phyloP scores from a whole-genome alignment of 2,329 filamentous ascomycete species.

The Cercospora sesami region DNA sequence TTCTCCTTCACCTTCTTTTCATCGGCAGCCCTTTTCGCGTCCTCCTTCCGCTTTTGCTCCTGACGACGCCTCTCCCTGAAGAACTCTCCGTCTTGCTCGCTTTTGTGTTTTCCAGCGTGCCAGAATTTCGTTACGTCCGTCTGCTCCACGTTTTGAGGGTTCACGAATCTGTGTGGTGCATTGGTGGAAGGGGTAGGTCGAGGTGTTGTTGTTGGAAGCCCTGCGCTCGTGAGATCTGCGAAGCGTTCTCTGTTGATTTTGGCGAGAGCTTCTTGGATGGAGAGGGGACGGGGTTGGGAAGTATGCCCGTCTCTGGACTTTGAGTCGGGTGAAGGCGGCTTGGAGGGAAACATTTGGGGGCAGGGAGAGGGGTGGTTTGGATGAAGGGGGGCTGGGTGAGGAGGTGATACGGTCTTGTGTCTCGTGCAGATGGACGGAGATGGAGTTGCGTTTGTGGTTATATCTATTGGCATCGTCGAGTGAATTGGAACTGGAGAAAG shows the following conservation, averaged over 20 bases:
- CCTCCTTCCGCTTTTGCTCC: not conserved
- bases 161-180: not conserved
- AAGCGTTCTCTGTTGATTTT: not conserved
- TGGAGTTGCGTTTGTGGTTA: not conserved
- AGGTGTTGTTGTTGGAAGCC: not conserved
- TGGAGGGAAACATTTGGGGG: not conserved
- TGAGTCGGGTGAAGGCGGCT: not conserved
- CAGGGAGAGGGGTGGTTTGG: not conserved
- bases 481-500: not conserved
- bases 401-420: not conserved
- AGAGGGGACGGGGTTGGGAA: not conserved
- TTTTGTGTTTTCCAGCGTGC: not conserved
- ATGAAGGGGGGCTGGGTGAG: too few relatives aligned
- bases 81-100: not conserved
- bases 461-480: not conserved
- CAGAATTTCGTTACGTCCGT: not conserved
- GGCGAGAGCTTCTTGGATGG: not conserved
- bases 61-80: not conserved
- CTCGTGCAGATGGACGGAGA: not conserved
- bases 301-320: not conserved
- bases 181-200: too few relatives aligned
- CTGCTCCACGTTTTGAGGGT: not conserved
- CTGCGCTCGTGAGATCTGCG: not conserved
- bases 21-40: too few relatives aligned
- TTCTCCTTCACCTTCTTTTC: not conserved